A percentile compares a stretch with the other conserved stretches of the same genome.
Conservation (phyloP, 306 rosid species). For the Fragaria iinumae region DNA sequence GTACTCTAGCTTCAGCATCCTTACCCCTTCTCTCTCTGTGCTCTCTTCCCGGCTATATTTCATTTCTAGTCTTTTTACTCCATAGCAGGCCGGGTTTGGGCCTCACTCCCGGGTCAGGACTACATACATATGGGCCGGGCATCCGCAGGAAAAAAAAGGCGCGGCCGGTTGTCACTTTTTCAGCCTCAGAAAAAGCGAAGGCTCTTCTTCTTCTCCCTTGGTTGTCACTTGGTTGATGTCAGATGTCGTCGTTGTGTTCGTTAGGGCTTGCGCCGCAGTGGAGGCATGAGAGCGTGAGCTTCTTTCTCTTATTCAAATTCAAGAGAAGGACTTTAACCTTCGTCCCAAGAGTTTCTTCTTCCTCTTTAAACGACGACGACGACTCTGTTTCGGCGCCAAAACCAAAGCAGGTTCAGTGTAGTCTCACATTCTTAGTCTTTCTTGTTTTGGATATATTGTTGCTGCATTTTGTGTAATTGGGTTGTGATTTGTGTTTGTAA, state of each 20-base stretch:
- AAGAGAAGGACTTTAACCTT: conserved; percentile 25
- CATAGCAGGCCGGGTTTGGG: conserved; percentile 4
- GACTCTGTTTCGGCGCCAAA: conserved; percentile 50
- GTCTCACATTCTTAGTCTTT: background rate
- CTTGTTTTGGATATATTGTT: background rate
- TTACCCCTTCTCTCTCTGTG: background rate
- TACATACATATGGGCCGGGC: background rate
- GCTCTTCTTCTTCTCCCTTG: background rate
- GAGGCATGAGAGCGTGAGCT: conserved; percentile 27
- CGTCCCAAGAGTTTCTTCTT: conserved; percentile 38
- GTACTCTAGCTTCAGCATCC: conserved; percentile 42
- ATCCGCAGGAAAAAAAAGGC: background rate
- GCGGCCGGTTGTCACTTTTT: background rate
- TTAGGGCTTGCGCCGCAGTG: conserved; percentile 34
- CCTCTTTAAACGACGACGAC: conserved; percentile 42
- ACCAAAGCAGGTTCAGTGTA: conserved; percentile 35
- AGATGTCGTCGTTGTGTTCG: conserved; percentile 38
- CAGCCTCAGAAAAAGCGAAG: conserved; percentile 4
- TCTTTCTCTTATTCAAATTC: conserved; percentile 36
- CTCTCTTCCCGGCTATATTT: conserved; percentile 18
- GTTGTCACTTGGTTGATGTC: conserved; percentile 12
- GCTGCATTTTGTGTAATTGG: background rate
- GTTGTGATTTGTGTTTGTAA: conserved; percentile 6
- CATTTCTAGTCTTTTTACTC: background rate
- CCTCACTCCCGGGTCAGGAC: background rate